phyloP scores from a whole-genome alignment of 306 rosid species.

The Mucuna pruriens region DNA sequence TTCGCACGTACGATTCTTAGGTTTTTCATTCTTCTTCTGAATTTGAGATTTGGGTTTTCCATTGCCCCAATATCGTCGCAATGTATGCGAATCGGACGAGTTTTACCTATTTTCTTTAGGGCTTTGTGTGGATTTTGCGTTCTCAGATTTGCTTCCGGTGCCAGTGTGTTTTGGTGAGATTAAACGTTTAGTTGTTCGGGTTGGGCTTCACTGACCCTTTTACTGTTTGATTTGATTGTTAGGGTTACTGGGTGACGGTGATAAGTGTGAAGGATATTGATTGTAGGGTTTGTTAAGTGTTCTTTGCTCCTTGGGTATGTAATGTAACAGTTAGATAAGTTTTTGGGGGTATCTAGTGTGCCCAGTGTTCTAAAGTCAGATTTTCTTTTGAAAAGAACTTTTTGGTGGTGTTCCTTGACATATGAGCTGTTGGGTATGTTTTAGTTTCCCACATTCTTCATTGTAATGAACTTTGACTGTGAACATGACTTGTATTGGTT shows the following conservation, averaged over 20 bases:
- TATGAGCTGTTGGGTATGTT: constrained; percentile 17
- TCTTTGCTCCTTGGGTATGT: not conserved
- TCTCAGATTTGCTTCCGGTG: constrained; percentile 6
- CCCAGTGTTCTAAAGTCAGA: not conserved
- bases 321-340: constrained; percentile 18
- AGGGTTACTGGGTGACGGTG: not conserved
- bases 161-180: constrained; percentile 6
- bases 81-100: not conserved
- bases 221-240: constrained; percentile 35
- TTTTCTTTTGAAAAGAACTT: not conserved
- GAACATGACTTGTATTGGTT: not conserved
- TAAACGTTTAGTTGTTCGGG: not conserved
- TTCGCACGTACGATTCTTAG: not conserved
- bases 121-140: constrained; percentile 18
- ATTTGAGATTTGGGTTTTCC: constrained; percentile 33
- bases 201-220: not conserved
- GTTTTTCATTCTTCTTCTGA: constrained; percentile 1
- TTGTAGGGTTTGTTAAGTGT: constrained; percentile 13
- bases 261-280: not conserved
- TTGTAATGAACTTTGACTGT: not conserved
- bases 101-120: not conserved
- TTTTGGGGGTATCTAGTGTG: constrained; percentile 14
- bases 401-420: not conserved
- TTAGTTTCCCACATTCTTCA: not conserved
- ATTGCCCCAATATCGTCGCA: constrained; percentile 16